A percentile compares a stretch with the other conserved stretches of the same genome.
These are phyloP conservation scores for Zymoseptoria brevis DNA, from an alignment of 2,329 filamentous ascomycete genomes.

Conservation along the genomic window DNA sequence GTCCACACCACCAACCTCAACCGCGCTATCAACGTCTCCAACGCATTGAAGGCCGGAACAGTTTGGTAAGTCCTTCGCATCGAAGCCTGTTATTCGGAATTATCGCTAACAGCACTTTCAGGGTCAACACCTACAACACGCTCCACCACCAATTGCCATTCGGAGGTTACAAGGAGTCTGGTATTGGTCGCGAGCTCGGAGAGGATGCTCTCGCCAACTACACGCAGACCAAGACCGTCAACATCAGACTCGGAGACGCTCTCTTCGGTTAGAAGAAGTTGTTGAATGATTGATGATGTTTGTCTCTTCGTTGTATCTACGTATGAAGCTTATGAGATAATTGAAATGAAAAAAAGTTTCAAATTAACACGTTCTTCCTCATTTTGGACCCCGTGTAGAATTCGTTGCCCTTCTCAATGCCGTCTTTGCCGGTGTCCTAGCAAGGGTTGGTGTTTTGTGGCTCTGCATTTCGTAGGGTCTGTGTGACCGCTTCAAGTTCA, in stretches of 20 bases:
- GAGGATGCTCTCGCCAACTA: slow-evolving; percentile 45
- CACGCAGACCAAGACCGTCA: slow-evolving; percentile 33
- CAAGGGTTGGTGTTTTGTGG: too few relatives aligned
- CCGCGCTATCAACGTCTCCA: slow-evolving; percentile 68
- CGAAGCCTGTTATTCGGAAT: background rate
- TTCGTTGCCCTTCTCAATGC: too few relatives aligned
- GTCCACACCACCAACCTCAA: slow-evolving; percentile 72
- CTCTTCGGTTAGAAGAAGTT: slow-evolving; percentile 38
- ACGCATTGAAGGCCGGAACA: slow-evolving; percentile 61
- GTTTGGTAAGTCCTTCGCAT: slow-evolving; percentile 36
- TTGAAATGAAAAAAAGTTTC: background rate
- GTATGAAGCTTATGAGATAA: slow-evolving; percentile 8
- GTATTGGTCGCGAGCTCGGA: slow-evolving; percentile 43
- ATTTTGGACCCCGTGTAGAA: too few relatives aligned
- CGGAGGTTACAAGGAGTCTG: slow-evolving; percentile 44
- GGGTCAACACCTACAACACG: slow-evolving; percentile 62
- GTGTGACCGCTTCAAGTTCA: too few relatives aligned
- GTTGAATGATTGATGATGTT: background rate
- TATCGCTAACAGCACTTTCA: background rate
- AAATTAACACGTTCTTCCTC: too few relatives aligned
- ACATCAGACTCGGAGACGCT: slow-evolving; percentile 43
- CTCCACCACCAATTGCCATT: slow-evolving; percentile 58
- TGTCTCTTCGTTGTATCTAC: slow-evolving; percentile 7
- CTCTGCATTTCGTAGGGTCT: too few relatives aligned
- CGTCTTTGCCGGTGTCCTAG: too few relatives aligned